These are phyloP conservation scores for Cytidiella melzeri DNA, from an alignment of 768 basidiomycete species.

Conservation along the genomic window DNA sequence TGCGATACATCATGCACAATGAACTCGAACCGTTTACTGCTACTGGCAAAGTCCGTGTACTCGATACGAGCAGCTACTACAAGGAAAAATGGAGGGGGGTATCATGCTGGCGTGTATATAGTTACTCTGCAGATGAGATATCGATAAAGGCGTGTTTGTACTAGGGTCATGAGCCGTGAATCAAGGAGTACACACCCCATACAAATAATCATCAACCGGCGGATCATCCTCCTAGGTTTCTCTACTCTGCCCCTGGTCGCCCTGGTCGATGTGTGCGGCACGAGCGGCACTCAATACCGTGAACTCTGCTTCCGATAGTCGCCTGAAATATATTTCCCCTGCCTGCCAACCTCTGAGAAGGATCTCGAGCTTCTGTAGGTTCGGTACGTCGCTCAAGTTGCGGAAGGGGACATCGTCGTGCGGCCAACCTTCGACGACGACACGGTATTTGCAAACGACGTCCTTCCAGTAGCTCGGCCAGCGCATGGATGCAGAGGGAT, in stretches of 20 bases:
- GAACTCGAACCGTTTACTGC: background rate
- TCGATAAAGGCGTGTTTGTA: background rate
- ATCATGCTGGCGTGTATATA: background rate
- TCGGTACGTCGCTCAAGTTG: constrained; percentile 25
- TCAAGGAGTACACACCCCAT: background rate
- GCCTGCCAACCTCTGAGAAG: constrained; percentile 20
- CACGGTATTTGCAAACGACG: constrained; percentile 22
- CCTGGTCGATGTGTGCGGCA: constrained; percentile 2
- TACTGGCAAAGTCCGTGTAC: constrained; percentile 1
- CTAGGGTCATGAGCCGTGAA: background rate
- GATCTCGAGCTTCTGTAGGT: constrained; percentile 22
- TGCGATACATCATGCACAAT: no score
- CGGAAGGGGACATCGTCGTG: constrained; percentile 22
- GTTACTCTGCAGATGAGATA: no score
- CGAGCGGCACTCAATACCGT: constrained; percentile 8
- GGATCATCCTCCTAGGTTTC: background rate
- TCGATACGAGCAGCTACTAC: background rate
- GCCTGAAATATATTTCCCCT: constrained; percentile 19
- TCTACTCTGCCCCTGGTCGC: background rate
- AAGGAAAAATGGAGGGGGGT: background rate
- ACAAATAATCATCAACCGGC: background rate
- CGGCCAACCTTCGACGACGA: constrained; percentile 25
- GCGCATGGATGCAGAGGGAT: constrained; percentile 21
- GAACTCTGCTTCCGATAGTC: constrained; percentile 19
- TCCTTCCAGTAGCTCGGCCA: constrained; percentile 23